Evolutionary conservation across 495 filamentous ascomycete species (phyloP).

Genomic region (Aspergillus asperescens): DNA sequence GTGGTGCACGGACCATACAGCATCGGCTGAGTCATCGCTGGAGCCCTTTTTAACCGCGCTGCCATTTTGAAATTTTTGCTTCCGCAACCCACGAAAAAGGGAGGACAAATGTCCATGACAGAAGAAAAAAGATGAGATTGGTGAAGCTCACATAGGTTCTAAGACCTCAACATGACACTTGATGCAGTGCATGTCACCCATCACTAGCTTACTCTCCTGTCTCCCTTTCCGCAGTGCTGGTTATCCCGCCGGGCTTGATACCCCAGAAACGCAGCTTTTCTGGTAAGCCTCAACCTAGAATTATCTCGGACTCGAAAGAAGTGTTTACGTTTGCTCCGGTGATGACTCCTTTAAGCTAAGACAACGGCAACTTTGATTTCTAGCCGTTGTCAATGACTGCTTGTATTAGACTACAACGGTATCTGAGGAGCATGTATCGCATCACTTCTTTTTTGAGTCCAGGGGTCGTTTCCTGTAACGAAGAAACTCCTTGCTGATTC

Average conservation of each 20-base stretch:
- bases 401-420: conserved; percentile 92
- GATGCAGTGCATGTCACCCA: conserved; percentile 3
- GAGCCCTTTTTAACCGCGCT: conserved; percentile 26
- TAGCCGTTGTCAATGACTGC: conserved; percentile 68
- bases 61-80: conserved; percentile 15
- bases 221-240: conserved; percentile 5
- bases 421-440: conserved; percentile 67
- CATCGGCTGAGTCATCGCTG: conserved; percentile 31
- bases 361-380: conserved; percentile 64
- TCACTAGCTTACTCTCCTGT: conserved; percentile 10
- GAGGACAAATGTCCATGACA: conserved; percentile 1
- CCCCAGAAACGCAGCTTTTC: conserved; percentile 18
- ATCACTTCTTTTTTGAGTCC: conserved; percentile 6
- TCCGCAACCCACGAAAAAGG: conserved; percentile 10
- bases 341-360: conserved; percentile 49
- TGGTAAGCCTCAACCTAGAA: conserved; percentile 24
- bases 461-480: conserved; percentile 12
- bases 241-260: conserved; percentile 7
- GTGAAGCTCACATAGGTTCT: conserved; percentile 11
- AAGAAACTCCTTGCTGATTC: conserved; percentile 26
- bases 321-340: conserved; percentile 23
- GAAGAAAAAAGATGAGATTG: conserved; percentile 14
- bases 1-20: conserved; percentile 13
- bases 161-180: conserved; percentile 15
- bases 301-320: conserved; percentile 9